Conservation (phyloP, 306 rosid species). For the Heteromeles arbutifolia region DNA sequence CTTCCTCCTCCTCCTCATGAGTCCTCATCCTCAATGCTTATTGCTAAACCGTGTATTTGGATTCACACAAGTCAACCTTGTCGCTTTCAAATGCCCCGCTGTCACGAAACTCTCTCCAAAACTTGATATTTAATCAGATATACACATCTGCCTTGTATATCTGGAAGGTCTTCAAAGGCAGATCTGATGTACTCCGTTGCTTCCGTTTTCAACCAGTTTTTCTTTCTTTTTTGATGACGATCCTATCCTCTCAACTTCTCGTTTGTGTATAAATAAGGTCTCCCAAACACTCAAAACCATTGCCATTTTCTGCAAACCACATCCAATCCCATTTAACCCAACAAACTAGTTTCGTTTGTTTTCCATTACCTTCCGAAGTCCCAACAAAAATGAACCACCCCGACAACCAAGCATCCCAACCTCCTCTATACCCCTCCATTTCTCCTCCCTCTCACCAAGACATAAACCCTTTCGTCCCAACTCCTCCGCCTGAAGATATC, state of each 20-base stretch:
- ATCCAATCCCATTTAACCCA: neutral
- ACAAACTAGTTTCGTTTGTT: neutral
- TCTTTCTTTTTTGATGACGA: neutral
- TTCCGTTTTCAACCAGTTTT: neutral
- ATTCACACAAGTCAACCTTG: neutral
- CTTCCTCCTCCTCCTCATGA: no score
- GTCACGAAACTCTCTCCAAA: neutral
- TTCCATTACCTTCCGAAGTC: neutral
- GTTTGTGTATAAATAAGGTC: neutral
- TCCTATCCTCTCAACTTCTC: no score
- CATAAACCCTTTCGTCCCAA: conserved; percentile 17
- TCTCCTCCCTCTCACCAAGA: conserved; percentile 11
- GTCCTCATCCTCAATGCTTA: neutral
- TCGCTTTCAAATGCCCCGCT: conserved; percentile 7
- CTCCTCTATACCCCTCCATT: conserved; percentile 14
- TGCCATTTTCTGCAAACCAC: neutral
- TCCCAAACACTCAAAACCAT: neutral
- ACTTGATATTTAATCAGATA: neutral
- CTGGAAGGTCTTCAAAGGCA: no score
- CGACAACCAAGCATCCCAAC: conserved; percentile 8
- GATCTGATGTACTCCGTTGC: no score
- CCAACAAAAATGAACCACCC: conserved; percentile 16
- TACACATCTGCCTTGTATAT: no score
- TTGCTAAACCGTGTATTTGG: neutral
- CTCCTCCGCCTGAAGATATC: neutral